Base-by-base conservation (phyloP, 73 alveolate genomes). In the Effrenium voratum region DNA sequence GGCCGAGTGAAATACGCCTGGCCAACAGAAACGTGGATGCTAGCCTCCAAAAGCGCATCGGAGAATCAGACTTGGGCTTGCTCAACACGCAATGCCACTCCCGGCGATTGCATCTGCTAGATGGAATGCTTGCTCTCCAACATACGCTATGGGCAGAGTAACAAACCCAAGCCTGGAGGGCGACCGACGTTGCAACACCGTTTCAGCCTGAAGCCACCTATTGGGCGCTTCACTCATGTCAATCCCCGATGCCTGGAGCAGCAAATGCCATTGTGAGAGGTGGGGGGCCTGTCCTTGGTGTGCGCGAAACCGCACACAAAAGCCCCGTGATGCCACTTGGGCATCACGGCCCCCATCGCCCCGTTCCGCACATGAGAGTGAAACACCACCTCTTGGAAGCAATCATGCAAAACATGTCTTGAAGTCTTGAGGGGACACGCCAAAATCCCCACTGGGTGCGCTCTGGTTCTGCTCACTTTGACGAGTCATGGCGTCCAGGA, bases 201-300 rank as follows among this genome's bases (percentile, higher is more conserved):
- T 36, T 6, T 30, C 30, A n/a, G 40, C 79, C 30, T 66, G 41
- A 66, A 24, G 41, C 79, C 79, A 26, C 40, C 10, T 10, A 5
- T 30, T 30, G 40, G 26, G 77, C 43, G 2, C 79, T 28, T 24
- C 79, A n/a, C 63, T 8, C 63, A 8, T 19, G 63, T 52, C 26
- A 8, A 52, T 52, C 26, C 63, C 66, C 28, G n/a, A n/a, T 32
- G 36, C 92, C 92, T 82, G 92, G 92, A 0, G 92, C 75, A 12
- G 92, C 92, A 32, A 82, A 82, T 72, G 92, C 92, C 52, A 82
- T 73, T 0, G 92, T 82, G 75, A 82, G 34, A 34, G 92, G 92
- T 36, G 46, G 46, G 92, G 49, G 46, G 72, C 49, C 49, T 73
- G 75, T 82, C 50, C 1, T 1, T 10, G 79, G 41, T 40, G 15